Percentiles rank a stretch among this genome's conserved stretches.
These are phyloP conservation scores for Lasiosphaeria ovina DNA, from an alignment of 495 filamentous ascomycete species.

Conservation along the genomic window DNA sequence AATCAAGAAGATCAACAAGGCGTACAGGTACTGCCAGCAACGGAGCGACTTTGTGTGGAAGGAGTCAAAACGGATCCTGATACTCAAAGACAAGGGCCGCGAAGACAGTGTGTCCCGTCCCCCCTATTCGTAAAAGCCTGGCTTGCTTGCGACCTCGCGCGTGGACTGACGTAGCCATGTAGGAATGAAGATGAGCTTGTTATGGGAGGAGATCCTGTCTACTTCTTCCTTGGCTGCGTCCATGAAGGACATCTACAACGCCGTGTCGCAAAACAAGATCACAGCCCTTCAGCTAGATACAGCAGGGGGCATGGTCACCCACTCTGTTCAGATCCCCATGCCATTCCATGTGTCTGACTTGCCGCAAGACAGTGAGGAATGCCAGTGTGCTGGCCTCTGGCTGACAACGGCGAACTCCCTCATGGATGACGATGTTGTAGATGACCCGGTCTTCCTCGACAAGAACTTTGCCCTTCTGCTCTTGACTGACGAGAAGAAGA, in stretches of 20 bases:
- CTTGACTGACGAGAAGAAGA: conserved; percentile 76
- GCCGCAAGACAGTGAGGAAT: conserved; percentile 61
- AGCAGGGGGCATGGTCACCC: conserved; percentile 48
- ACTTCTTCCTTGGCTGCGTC: conserved; percentile 79
- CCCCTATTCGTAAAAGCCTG: not conserved
- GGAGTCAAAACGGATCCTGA: conserved; percentile 74
- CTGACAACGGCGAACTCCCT: conserved; percentile 81
- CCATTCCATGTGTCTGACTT: conserved; percentile 72
- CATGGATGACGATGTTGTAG: conserved; percentile 60
- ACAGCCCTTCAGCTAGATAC: conserved; percentile 56
- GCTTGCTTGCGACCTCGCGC: not conserved
- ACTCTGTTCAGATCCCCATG: conserved; percentile 84
- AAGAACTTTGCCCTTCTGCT: conserved; percentile 85
- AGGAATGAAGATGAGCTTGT: conserved; percentile 53
- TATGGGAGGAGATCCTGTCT: conserved; percentile 69
- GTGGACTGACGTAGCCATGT: conserved; percentile 12
- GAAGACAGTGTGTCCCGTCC: conserved; percentile 61
- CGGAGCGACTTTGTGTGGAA: conserved; percentile 83
- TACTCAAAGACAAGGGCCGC: conserved; percentile 72
- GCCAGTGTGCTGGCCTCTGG: conserved; percentile 69
- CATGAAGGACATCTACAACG: conserved; percentile 74
- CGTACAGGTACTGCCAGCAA: conserved; percentile 86
- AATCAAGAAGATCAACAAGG: conserved; percentile 84
- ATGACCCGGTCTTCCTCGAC: conserved; percentile 62
- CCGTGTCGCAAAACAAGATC: conserved; percentile 79